Percentiles rank a stretch among this genome's conserved stretches.
These are phyloP conservation scores for Phytophthora hybrid DNA, from an alignment of 352 stramenopile species.

Conservation along the genomic window DNA sequence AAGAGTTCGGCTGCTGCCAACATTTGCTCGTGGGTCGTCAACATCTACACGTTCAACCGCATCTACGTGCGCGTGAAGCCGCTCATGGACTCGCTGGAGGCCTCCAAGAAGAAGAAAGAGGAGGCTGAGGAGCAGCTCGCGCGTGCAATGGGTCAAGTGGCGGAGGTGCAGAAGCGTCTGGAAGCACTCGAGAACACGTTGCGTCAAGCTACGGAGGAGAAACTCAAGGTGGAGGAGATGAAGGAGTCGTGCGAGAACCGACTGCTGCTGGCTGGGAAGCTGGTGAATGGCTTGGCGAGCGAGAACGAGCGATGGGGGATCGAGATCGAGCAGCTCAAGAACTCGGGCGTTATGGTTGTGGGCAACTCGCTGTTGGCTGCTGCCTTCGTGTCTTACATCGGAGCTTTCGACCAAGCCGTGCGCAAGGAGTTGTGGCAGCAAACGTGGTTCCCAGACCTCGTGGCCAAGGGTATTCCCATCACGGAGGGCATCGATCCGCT, in stretches of 20 bases:
- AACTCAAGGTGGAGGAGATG: constrained; percentile 97
- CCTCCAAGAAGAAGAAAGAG: constrained; percentile 93
- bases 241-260: constrained; percentile 94
- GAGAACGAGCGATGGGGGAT: constrained; percentile 98
- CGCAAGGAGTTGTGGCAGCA: constrained; percentile 84
- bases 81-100: constrained; percentile 97
- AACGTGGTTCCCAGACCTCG: constrained; percentile 92
- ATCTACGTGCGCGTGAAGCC: constrained; percentile 99
- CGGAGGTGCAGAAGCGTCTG: constrained; percentile 94
- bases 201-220: constrained; percentile 94
- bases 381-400: constrained; percentile 98
- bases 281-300: constrained; percentile 95
- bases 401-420: constrained; percentile 96
- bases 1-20: constrained; percentile 97
- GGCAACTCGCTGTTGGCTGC: constrained; percentile 97
- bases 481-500: constrained; percentile 96
- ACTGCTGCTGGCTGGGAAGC: constrained; percentile 93
- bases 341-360: constrained; percentile 95
- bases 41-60: constrained; percentile 98
- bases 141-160: constrained; percentile 93
- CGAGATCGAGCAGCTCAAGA: constrained; percentile 96
- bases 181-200: constrained; percentile 94
- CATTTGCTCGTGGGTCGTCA: constrained; percentile 98
- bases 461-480: constrained; percentile 93
- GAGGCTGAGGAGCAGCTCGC: constrained; percentile 94